These are phyloP conservation scores for Botrytis fabae DNA, from an alignment of 2,329 filamentous ascomycete species.

Conservation along the genomic window DNA sequence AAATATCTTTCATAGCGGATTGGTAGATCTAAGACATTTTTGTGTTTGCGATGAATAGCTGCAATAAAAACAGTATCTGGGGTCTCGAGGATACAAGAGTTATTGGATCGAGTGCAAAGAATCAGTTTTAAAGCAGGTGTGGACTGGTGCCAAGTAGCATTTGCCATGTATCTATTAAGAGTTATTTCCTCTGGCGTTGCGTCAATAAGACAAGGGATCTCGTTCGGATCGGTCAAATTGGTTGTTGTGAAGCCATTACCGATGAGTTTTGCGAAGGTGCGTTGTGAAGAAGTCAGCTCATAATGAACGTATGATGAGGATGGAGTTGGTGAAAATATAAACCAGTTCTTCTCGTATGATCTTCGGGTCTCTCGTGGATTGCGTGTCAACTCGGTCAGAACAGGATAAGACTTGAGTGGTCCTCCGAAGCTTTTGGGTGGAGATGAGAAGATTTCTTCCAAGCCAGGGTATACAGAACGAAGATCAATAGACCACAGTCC, in stretches of 20 bases:
- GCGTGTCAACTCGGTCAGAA: constrained; percentile 44
- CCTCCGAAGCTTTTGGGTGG: constrained; percentile 32
- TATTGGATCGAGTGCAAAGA: constrained; percentile 40
- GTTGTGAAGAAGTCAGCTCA: constrained; percentile 39
- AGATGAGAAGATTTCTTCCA: constrained; percentile 29
- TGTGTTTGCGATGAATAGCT: constrained; percentile 43
- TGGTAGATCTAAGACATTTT: constrained; percentile 41
- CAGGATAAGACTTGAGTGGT: constrained; percentile 34
- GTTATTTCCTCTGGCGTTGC: constrained; percentile 25
- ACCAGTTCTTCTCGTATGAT: constrained; percentile 46
- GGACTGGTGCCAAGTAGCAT: constrained; percentile 43
- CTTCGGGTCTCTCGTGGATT: constrained; percentile 41
- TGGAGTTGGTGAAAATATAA: constrained; percentile 42
- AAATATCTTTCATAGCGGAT: constrained; percentile 44
- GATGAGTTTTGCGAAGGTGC: constrained; percentile 34
- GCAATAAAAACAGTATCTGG: constrained; percentile 42
- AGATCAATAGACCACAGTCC: constrained; percentile 35
- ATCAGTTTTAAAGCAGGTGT: constrained; percentile 44
- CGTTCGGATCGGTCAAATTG: constrained; percentile 30
- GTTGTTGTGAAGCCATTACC: constrained; percentile 33
- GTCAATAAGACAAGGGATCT: constrained; percentile 31
- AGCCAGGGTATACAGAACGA: constrained; percentile 28
- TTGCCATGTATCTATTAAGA: constrained; percentile 26
- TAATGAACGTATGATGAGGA: constrained; percentile 44
- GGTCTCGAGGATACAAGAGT: constrained; percentile 31